A percentile compares a stretch with the other conserved stretches of the same genome.
These are phyloP conservation scores for Fusarium nodosum DNA, from an alignment of 2,329 filamentous ascomycete genomes.

Conservation along the genomic window DNA sequence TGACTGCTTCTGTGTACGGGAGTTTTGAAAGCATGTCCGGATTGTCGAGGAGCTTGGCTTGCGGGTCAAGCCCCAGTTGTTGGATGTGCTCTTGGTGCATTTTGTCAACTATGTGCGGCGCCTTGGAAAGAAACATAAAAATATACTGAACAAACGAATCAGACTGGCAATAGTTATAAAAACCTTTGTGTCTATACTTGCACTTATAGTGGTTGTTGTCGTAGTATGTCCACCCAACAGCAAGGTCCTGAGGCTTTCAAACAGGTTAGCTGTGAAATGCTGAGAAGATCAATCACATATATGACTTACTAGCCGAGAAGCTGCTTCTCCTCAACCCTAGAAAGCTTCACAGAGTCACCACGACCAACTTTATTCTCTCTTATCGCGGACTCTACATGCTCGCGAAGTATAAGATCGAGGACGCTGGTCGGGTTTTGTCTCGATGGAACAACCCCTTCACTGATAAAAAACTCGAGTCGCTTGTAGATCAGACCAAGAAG, in stretches of 20 bases:
- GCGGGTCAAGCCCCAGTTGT: background rate
- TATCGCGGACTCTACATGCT: background rate
- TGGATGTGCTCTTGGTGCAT: conserved; percentile 25
- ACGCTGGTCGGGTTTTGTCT: conserved; percentile 25
- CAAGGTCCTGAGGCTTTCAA: conserved; percentile 15
- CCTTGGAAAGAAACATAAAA: conserved; percentile 25
- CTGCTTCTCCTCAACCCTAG: background rate
- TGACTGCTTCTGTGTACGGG: conserved; percentile 26
- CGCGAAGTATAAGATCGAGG: conserved; percentile 30
- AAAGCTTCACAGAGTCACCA: accelerated
- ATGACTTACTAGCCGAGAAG: conserved; percentile 15
- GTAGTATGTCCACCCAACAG: conserved; percentile 33
- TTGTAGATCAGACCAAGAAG: background rate
- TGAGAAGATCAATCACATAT: accelerated
- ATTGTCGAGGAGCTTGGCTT: background rate
- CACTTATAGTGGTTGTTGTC: conserved; percentile 19
- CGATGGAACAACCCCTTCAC: conserved; percentile 5
- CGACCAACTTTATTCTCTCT: background rate
- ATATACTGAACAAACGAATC: conserved; percentile 1
- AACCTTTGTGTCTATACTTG: background rate
- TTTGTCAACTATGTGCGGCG: conserved; percentile 7
- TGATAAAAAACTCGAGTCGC: background rate
- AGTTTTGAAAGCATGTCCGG: conserved; percentile 18
- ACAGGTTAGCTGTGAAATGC: background rate
- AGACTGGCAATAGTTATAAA: too few relatives aligned